Evolutionary conservation across 345 rosid species (phyloP).

Genomic region (Adansonia digitata): DNA sequence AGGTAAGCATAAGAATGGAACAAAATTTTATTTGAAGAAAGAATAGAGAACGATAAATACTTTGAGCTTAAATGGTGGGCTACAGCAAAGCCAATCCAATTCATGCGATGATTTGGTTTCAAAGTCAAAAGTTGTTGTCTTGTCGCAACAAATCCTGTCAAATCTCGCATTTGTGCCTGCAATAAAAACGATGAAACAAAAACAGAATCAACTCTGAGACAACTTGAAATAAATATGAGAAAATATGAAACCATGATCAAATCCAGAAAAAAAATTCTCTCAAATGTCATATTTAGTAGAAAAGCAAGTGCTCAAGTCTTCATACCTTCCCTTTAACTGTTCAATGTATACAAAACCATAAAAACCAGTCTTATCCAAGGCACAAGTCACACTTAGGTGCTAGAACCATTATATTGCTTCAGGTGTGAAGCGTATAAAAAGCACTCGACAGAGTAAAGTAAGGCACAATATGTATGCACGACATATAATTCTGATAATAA

Average conservation of each 20-base stretch:
- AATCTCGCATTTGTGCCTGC: constrained; percentile 99
- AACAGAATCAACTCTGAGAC: background rate
- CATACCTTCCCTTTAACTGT: background rate
- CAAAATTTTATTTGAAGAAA: constrained; percentile 11
- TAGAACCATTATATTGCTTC: too few relatives aligned
- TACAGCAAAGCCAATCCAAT: constrained; percentile 99
- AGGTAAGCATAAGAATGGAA: background rate
- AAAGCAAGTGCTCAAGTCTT: background rate
- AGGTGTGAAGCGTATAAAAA: too few relatives aligned
- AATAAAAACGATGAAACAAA: constrained; percentile 8
- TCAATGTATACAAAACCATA: background rate
- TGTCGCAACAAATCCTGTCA: constrained; percentile 91
- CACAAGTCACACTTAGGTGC: too few relatives aligned
- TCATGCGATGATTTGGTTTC: constrained; percentile 98
- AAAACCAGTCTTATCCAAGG: too few relatives aligned
- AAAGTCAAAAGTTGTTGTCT: constrained; percentile 87
- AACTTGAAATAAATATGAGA: background rate
- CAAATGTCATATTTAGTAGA: background rate
- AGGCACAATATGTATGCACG: too few relatives aligned
- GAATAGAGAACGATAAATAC: constrained; percentile 34
- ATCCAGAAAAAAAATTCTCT: background rate
- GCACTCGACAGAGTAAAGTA: too few relatives aligned
- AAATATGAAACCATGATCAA: background rate
- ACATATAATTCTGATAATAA: too few relatives aligned
- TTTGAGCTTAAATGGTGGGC: constrained; percentile 82